Evolutionary conservation across 495 filamentous ascomycete species (phyloP).

Genomic region (Aspergillus panamensis): DNA sequence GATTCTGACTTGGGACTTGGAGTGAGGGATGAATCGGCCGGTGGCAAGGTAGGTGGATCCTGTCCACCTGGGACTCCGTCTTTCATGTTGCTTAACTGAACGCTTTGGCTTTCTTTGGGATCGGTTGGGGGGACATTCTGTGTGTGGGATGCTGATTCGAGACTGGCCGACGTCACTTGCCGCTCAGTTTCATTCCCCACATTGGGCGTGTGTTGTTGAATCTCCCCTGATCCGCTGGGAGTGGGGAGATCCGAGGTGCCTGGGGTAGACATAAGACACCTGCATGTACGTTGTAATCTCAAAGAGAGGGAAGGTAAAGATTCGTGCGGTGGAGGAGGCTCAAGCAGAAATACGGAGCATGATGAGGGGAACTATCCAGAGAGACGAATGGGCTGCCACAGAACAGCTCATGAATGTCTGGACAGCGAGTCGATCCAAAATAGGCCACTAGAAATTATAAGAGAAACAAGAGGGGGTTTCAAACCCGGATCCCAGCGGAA

Average conservation of each 20-base stretch:
- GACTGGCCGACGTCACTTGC: conserved; percentile 19
- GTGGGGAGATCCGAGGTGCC: conserved; percentile 26
- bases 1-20: conserved; percentile 20
- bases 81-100: conserved; percentile 19
- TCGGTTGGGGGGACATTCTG: conserved; percentile 24
- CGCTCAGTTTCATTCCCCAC: conserved; percentile 18
- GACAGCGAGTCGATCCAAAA: background rate
- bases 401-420: background rate
- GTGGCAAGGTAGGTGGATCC: background rate
- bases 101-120: conserved; percentile 1
- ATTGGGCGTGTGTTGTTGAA: conserved; percentile 21
- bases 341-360: conserved; percentile 23
- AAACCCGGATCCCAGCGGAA: background rate
- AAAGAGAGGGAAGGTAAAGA: conserved; percentile 56
- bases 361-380: conserved; percentile 16
- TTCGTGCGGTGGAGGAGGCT: conserved; percentile 29
- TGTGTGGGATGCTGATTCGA: conserved; percentile 19
- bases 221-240: conserved; percentile 28
- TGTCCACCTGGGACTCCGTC: conserved; percentile 12
- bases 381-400: conserved; percentile 4
- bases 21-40: conserved; percentile 13
- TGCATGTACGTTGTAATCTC: conserved; percentile 46
- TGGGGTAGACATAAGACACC: conserved; percentile 41
- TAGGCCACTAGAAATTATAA: background rate
- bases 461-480: background rate